Evolutionary conservation across 768 basidiomycete species (phyloP).

Genomic region (Gymnopilus dilepis): DNA sequence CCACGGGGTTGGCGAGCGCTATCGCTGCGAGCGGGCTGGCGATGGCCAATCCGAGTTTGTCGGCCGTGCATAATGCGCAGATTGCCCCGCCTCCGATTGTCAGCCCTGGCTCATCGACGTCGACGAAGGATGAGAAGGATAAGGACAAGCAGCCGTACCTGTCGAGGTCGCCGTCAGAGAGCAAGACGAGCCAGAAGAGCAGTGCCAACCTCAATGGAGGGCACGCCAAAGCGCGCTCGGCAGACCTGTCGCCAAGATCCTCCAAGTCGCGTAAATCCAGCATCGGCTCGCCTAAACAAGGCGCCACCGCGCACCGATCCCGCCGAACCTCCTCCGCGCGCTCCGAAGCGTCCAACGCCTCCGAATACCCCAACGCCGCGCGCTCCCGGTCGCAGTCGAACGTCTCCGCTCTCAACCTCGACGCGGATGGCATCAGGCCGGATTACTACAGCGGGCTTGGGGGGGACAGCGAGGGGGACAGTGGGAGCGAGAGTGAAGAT

Average conservation of each 20-base stretch:
- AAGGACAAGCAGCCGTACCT: constrained; percentile 32
- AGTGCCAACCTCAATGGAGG: constrained; percentile 9
- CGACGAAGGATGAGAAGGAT: constrained; percentile 5
- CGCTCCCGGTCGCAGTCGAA: background rate
- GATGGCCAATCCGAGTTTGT: constrained; percentile 63
- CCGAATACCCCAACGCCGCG: background rate
- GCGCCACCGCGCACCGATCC: constrained; percentile 19
- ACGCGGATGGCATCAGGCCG: constrained; percentile 4
- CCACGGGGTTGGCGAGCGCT: constrained; percentile 68
- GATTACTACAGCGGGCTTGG: constrained; percentile 47
- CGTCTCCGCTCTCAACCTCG: constrained; percentile 7
- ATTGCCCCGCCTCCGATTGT: constrained; percentile 23
- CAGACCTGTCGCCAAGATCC: constrained; percentile 39
- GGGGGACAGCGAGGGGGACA: constrained; percentile 39
- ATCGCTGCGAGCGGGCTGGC: constrained; percentile 70
- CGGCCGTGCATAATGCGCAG: constrained; percentile 48
- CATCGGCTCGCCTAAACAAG: constrained; percentile 17
- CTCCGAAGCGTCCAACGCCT: constrained; percentile 9
- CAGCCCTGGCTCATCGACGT: constrained; percentile 15
- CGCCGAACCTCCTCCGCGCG: constrained; percentile 26
- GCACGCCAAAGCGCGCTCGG: constrained; percentile 33
- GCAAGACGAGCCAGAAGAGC: constrained; percentile 24
- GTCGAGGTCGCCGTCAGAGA: constrained; percentile 33
- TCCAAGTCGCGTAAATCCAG: constrained; percentile 32
- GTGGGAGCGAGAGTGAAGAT: constrained; percentile 38